Base-by-base conservation (phyloP, 1,284 basidiomycete species). In the Ganoderma resinaceum region DNA sequence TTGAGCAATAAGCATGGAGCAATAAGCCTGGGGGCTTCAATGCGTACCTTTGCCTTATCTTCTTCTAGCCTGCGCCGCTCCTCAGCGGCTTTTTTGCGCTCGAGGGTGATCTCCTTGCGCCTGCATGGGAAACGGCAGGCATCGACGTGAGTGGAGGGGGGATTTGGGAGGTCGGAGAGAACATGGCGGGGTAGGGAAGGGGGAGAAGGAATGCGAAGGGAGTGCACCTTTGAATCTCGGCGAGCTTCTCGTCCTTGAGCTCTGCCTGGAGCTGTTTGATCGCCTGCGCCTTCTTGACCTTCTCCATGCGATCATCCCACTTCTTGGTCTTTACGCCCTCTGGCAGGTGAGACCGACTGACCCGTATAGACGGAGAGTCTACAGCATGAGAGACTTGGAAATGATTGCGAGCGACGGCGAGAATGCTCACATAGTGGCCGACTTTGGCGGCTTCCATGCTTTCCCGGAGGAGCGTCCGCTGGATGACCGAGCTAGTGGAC, bases 241-340 rank as follows among this genome's bases (percentile, higher is more conserved):
- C 86, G 72, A 85, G 80, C 76, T 93, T 94, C 78, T 95, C 93
- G 59, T 91, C 89, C 76, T 88, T 91, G 70, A 95, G 83, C 73
- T 94, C 92, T 12, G 78, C 75, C 78, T 94, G 84, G 40, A 95
- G 82, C 76, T 90, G 89, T 79, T 91, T 94, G 69, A 92, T 85
- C 31, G 93, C 90, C 49, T 84, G 82, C 31, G 86, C 87, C 74
- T 86, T 87, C 76, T 87, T 87, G 35, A 86, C 87, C 76, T 89
- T 88, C 68, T 87, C 82, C 87, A 93, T 92, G 43, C 93, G 85
- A 40, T 87, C 85, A 61, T 87, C 84, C 87, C 89, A 95, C 61
- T 76, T 83, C 77, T 86, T 91, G 4, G 89, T 85, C 79, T 89
- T 93, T 61, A 91, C 83, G 65, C 87, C 90, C 23, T 82, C 78